phyloP scores from a whole-genome alignment of 2,329 filamentous ascomycete species.

The Lasiodiplodia gonubiensis region DNA sequence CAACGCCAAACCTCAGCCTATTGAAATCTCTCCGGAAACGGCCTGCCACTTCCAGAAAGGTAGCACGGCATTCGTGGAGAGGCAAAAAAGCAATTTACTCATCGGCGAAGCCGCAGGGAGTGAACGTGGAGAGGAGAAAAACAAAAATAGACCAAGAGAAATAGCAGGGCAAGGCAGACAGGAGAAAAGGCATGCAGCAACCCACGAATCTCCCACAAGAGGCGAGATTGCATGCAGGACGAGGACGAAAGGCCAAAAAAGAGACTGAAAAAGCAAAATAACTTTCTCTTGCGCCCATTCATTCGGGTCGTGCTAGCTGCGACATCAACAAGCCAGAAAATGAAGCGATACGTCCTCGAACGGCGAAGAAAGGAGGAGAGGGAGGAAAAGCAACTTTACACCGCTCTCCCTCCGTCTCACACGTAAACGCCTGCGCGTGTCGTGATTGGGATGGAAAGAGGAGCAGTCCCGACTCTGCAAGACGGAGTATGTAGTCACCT shows the following conservation, averaged over 20 bases:
- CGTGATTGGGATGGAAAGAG: neutral
- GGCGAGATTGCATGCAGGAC: neutral
- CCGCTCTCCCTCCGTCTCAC: neutral
- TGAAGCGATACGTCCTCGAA: neutral
- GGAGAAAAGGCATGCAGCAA: neutral
- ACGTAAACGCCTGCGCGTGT: neutral
- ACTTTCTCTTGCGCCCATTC: neutral
- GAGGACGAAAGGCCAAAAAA: neutral
- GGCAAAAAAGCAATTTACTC: neutral
- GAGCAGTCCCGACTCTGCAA: neutral
- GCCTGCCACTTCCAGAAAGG: slow-evolving; percentile 5
- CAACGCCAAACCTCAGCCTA: neutral
- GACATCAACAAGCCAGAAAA: neutral
- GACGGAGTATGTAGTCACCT: neutral
- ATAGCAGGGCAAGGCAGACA: neutral
- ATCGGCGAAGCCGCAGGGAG: neutral
- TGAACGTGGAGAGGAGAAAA: neutral
- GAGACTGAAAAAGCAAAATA: neutral
- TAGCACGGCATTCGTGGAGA: neutral
- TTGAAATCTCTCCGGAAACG: neutral
- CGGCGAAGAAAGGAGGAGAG: neutral
- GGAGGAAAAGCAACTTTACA: slow-evolving; percentile 16
- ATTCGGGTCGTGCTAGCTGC: neutral
- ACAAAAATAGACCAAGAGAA: neutral
- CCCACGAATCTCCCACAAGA: neutral